A percentile compares a stretch with the other conserved stretches of the same genome.
Conservation (phyloP, 1,284 basidiomycete species). For the Coniophora puteana region DNA sequence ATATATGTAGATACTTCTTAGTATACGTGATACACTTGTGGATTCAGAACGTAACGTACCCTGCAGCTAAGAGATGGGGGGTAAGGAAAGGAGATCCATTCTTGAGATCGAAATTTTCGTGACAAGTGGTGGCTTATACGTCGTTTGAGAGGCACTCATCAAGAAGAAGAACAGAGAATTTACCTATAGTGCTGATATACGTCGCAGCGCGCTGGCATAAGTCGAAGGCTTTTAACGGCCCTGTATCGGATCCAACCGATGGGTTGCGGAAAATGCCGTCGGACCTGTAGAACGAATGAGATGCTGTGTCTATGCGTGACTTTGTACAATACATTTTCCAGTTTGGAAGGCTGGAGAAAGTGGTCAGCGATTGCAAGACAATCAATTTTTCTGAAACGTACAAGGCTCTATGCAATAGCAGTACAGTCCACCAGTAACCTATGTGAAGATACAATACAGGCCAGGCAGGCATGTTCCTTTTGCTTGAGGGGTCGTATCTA, state of each 20-base stretch:
- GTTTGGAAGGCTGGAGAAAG: constrained; percentile 53
- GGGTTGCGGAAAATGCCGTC: constrained; percentile 40
- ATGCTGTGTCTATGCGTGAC: not conserved
- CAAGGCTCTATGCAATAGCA: constrained; percentile 81
- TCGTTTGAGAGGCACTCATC: constrained; percentile 10
- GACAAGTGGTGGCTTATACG: constrained; percentile 51
- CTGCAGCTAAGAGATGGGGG: constrained; percentile 73
- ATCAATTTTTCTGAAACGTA: constrained; percentile 36
- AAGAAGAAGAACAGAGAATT: constrained; percentile 11
- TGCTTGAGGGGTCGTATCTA: constrained; percentile 52
- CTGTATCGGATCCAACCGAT: constrained; percentile 28
- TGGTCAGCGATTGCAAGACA: constrained; percentile 7
- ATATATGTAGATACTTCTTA: constrained; percentile 9
- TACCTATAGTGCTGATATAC: constrained; percentile 69
- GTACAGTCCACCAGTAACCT: constrained; percentile 74
- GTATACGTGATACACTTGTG: constrained; percentile 2
- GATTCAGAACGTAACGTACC: constrained; percentile 46
- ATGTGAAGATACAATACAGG: constrained; percentile 72
- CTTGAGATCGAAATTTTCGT: constrained; percentile 59
- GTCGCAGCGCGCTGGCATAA: constrained; percentile 75
- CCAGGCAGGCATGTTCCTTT: constrained; percentile 51
- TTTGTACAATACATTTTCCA: constrained; percentile 47
- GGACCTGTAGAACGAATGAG: constrained; percentile 26
- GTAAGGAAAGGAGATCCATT: constrained; percentile 68
- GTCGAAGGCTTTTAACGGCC: constrained; percentile 63